Evolutionary conservation across 495 filamentous ascomycete species (phyloP).

Genomic region (Pyronema omphalodes): DNA sequence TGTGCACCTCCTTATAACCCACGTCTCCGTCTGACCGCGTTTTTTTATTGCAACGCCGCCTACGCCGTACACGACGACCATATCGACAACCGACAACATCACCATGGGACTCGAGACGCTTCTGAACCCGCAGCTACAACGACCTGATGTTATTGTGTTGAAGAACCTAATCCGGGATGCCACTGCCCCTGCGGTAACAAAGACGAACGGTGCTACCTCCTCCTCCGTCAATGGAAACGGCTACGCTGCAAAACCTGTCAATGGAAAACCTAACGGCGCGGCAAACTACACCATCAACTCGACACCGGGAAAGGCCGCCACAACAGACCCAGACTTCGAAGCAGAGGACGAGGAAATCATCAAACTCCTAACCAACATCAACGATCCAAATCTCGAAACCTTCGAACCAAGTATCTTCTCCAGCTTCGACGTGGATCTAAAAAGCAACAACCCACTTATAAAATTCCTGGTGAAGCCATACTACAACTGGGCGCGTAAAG

Average conservation of each 20-base stretch:
- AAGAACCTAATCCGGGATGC: slow-evolving; percentile 30
- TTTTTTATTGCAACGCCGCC: too few species aligned
- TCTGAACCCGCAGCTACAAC: slow-evolving; percentile 32
- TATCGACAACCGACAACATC: too few species aligned
- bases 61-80: too few species aligned
- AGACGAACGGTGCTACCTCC: not conserved
- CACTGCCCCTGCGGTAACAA: too few species aligned
- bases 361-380: slow-evolving; percentile 32
- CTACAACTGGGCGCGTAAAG: slow-evolving; percentile 31
- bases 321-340: slow-evolving; percentile 3
- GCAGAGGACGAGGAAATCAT: slow-evolving; percentile 20
- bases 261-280: slow-evolving; percentile 12
- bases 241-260: slow-evolving; percentile 11
- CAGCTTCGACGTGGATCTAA: slow-evolving; percentile 24
- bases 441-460: slow-evolving; percentile 25
- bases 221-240: slow-evolving; percentile 1
- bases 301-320: slow-evolving; percentile 11
- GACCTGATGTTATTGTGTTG: slow-evolving; percentile 33
- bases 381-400: slow-evolving; percentile 29
- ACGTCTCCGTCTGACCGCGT: too few species aligned
- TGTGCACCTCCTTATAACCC: too few species aligned
- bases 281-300: slow-evolving; percentile 7
- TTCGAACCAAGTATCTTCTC: slow-evolving; percentile 29
- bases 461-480: slow-evolving; percentile 38
- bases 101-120: not conserved